Evolutionary conservation across 768 basidiomycete genomes (phyloP).

Genomic region (Sistotremastrum suecicum): DNA sequence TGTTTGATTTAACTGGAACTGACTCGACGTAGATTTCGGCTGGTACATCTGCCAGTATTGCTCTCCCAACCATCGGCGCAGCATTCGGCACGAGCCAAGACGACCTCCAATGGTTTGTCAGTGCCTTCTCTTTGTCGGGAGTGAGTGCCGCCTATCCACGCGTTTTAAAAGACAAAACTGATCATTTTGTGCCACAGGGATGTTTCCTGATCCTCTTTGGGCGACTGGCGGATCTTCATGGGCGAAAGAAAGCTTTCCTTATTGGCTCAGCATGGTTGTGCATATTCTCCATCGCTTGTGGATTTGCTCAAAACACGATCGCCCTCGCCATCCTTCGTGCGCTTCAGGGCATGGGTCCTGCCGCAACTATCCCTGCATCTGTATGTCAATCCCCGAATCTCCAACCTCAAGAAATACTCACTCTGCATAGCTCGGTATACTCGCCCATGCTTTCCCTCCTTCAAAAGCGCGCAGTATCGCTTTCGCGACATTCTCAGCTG

Average conservation of each 20-base stretch:
- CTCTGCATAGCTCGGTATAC: slow-evolving; percentile 49
- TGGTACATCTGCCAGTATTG: slow-evolving; percentile 1
- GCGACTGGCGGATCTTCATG: slow-evolving; percentile 67
- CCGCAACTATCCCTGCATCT: slow-evolving; percentile 60
- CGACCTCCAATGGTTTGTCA: slow-evolving; percentile 4
- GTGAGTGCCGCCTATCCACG: slow-evolving; percentile 1
- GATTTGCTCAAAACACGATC: slow-evolving; percentile 43
- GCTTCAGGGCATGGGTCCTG: slow-evolving; percentile 67
- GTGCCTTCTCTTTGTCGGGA: slow-evolving; percentile 4
- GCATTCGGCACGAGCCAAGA: slow-evolving; percentile 1
- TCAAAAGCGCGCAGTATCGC: slow-evolving; percentile 57
- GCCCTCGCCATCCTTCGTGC: slow-evolving; percentile 61
- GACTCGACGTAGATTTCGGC: not conserved
- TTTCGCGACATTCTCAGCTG: slow-evolving; percentile 74
- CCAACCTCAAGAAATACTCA: not conserved
- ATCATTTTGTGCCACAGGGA: slow-evolving; percentile 28
- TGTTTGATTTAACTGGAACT: not conserved
- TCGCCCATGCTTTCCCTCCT: slow-evolving; percentile 65
- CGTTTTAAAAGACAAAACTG: not conserved
- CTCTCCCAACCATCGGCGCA: slow-evolving; percentile 4
- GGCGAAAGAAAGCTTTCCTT: slow-evolving; percentile 55
- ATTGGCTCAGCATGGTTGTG: slow-evolving; percentile 39
- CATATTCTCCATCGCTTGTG: slow-evolving; percentile 48
- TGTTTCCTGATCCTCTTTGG: slow-evolving; percentile 69
- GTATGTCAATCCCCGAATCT: slow-evolving; percentile 22